Percentiles rank a stretch among this genome's conserved stretches.
These are phyloP conservation scores for Populus tremula DNA, from an alignment of 345 rosid species.

Conservation along the genomic window DNA sequence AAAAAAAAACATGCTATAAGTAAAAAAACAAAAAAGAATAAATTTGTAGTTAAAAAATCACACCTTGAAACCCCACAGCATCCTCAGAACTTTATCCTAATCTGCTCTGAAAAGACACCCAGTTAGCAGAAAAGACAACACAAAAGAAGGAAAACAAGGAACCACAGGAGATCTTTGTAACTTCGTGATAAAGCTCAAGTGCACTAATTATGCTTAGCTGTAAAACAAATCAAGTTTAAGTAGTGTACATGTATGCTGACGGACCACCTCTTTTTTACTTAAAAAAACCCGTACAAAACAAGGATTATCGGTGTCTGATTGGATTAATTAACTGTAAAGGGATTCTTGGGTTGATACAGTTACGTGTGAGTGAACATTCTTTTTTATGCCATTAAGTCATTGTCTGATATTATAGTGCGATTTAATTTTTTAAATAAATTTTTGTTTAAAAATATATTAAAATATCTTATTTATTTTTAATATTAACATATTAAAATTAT, in stretches of 20 bases:
- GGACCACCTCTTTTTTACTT: neutral
- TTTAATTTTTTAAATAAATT: no score
- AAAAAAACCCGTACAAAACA: conserved; percentile 37
- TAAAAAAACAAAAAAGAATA: conserved; percentile 3
- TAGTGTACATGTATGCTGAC: conserved; percentile 6
- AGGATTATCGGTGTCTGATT: conserved; percentile 27
- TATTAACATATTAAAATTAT: no score
- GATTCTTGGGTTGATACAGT: neutral
- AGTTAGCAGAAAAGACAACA: neutral
- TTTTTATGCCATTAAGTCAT: neutral
- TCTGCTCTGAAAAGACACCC: conserved; percentile 36
- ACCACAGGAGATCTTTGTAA: conserved; percentile 7
- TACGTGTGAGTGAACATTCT: neutral
- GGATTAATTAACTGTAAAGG: conserved; percentile 12
- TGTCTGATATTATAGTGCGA: no score
- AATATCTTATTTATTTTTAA: no score
- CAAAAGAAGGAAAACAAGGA: neutral
- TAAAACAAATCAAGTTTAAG: conserved; percentile 24
- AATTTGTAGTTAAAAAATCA: neutral
- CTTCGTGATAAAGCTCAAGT: neutral
- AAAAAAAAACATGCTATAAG: no score
- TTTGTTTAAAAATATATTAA: no score
- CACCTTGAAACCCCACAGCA: conserved; percentile 18
- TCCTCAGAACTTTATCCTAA: conserved; percentile 23
- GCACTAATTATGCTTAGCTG: conserved; percentile 31